phyloP scores from a whole-genome alignment of 441 rosid species.

The Bocquillonia castaneifolia region DNA sequence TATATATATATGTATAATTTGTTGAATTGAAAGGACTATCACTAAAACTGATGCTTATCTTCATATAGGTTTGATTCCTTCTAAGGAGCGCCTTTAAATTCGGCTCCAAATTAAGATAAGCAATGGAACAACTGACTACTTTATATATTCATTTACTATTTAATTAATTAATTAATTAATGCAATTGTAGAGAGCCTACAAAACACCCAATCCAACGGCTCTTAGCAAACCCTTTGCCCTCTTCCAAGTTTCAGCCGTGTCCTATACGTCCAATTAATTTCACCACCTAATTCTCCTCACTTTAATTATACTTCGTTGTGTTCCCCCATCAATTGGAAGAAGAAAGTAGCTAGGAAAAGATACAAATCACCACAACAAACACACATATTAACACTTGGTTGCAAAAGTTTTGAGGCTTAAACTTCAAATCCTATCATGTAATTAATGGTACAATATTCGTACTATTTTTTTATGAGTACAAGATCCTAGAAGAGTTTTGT shows the following conservation, averaged over 20 bases:
- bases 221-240: constrained; percentile 2
- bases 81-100: not conserved
- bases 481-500: too few relatives aligned
- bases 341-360: not conserved
- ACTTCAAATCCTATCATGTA: too few relatives aligned
- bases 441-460: too few relatives aligned
- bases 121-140: not conserved
- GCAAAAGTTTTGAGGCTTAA: too few relatives aligned
- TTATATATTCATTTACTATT: not conserved
- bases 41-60: not conserved
- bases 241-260: constrained; percentile 10
- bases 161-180: not conserved
- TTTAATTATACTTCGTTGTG: not conserved
- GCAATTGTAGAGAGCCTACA: too few relatives aligned
- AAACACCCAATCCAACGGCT: constrained; percentile 1
- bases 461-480: too few relatives aligned
- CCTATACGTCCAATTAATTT: not conserved
- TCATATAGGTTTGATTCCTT: not conserved
- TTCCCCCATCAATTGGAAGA: constrained; percentile 2
- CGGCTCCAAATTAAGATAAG: not conserved
- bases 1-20: too few relatives aligned
- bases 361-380: not conserved
- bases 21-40: too few relatives aligned
- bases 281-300: not conserved
- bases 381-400: too few relatives aligned